These are phyloP conservation scores for Candida quercuum DNA, from an alignment of 805 yeast genomes.

Conservation along the genomic window DNA sequence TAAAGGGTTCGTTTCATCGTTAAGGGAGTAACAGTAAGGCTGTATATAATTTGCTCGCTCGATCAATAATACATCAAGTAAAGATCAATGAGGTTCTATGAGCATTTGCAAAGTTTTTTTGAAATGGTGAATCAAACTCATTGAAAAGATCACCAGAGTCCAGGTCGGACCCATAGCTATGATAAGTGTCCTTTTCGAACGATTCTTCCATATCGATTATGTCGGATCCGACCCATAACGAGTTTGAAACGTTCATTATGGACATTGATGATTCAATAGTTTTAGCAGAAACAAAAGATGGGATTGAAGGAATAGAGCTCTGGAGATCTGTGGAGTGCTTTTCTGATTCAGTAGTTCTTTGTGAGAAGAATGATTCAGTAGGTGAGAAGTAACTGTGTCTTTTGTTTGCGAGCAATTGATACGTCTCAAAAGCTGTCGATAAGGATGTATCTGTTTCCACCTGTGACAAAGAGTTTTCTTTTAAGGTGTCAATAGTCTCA, in stretches of 20 bases:
- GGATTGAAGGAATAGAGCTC: constrained; percentile 5
- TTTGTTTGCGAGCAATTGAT: constrained; percentile 14
- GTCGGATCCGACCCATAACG: constrained; percentile 21
- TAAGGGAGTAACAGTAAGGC: no score
- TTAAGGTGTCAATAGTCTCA: no score
- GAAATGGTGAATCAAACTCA: constrained; percentile 2
- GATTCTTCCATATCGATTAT: constrained; percentile 4
- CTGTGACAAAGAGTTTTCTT: no score
- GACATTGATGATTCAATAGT: constrained; percentile 13
- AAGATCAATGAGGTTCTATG: constrained; percentile 21
- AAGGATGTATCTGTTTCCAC: constrained; percentile 6
- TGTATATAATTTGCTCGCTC: no score
- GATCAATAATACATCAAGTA: not conserved
- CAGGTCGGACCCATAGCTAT: constrained; percentile 10
- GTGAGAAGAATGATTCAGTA: not conserved
- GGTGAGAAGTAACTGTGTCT: constrained; percentile 1
- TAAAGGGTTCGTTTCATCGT: no score
- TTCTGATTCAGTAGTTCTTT: not conserved
- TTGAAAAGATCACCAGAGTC: constrained; percentile 11
- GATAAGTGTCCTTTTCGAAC: not conserved
- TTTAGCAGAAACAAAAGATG: constrained; percentile 11
- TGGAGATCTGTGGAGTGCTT: not conserved
- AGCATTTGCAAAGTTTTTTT: not conserved
- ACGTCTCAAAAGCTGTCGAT: constrained; percentile 17
- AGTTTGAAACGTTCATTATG: constrained; percentile 14